These are phyloP conservation scores for Tolypocladium endophyticum DNA, from an alignment of 2,329 filamentous ascomycete species.

Conservation along the genomic window DNA sequence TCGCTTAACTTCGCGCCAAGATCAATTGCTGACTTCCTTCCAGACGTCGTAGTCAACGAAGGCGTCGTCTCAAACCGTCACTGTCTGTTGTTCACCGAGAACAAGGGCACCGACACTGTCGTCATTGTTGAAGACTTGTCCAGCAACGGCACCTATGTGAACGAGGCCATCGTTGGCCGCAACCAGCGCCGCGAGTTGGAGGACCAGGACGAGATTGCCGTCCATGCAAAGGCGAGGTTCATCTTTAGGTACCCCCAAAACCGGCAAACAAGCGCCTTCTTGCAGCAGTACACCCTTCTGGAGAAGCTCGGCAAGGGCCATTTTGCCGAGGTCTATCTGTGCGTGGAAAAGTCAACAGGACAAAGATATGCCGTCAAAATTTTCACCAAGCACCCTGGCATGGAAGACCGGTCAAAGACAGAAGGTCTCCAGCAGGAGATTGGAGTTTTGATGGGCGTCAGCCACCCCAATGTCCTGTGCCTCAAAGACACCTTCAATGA, in stretches of 20 bases:
- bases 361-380: slow-evolving; percentile 85
- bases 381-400: slow-evolving; percentile 76
- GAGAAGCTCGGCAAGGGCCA: slow-evolving; percentile 89
- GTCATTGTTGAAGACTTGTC: slow-evolving; percentile 89
- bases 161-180: slow-evolving; percentile 79
- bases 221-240: slow-evolving; percentile 77
- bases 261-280: slow-evolving; percentile 65
- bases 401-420: slow-evolving; percentile 72
- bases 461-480: slow-evolving; percentile 84
- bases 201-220: slow-evolving; percentile 82
- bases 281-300: slow-evolving; percentile 74
- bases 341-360: slow-evolving; percentile 75
- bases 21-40: not conserved
- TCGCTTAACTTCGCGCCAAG: not conserved
- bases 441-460: slow-evolving; percentile 92
- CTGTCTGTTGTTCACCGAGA: slow-evolving; percentile 56
- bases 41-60: slow-evolving; percentile 63
- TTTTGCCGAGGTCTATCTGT: slow-evolving; percentile 88
- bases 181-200: slow-evolving; percentile 84
- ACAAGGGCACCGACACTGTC: slow-evolving; percentile 45
- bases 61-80: slow-evolving; percentile 82
- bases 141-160: slow-evolving; percentile 93
- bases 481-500: slow-evolving; percentile 95
- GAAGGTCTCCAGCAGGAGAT: slow-evolving; percentile 92
- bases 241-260: slow-evolving; percentile 82